Conservation (phyloP, 2,329 filamentous ascomycete genomes). For the Curvularia verruculosa region DNA sequence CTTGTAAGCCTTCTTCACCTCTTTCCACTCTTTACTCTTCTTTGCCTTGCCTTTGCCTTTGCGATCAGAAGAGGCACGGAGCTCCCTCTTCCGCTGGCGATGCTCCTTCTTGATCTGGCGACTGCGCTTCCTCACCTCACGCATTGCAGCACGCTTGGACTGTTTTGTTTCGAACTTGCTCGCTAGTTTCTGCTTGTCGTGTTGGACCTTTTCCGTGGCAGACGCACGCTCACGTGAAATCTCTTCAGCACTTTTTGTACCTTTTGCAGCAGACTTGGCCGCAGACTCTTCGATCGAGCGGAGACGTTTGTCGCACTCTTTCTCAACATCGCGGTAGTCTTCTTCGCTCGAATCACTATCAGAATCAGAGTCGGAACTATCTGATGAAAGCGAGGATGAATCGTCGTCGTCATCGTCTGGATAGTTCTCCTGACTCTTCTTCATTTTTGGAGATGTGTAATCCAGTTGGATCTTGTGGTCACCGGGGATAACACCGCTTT, state of each 20-base stretch:
- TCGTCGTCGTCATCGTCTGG: slow-evolving; percentile 27
- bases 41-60: slow-evolving; percentile 29
- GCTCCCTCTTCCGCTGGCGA: slow-evolving; percentile 24
- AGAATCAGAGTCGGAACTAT: slow-evolving; percentile 28
- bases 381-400: slow-evolving; percentile 31
- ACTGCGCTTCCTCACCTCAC: slow-evolving; percentile 15
- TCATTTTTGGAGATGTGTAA: slow-evolving; percentile 1
- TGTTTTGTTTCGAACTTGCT: slow-evolving; percentile 25
- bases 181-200: slow-evolving; percentile 28
- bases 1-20: slow-evolving; percentile 31
- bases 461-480: slow-evolving; percentile 10
- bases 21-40: slow-evolving; percentile 31
- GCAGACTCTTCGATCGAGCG: slow-evolving; percentile 31
- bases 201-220: slow-evolving; percentile 33
- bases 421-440: slow-evolving; percentile 8
- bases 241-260: slow-evolving; percentile 30
- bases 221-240: slow-evolving; percentile 33
- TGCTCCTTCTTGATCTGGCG: slow-evolving; percentile 28
- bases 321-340: slow-evolving; percentile 16
- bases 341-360: slow-evolving; percentile 23
- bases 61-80: slow-evolving; percentile 17
- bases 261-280: slow-evolving; percentile 21
- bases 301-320: slow-evolving; percentile 24
- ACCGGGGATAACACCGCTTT: slow-evolving; percentile 24
- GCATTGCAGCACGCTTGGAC: slow-evolving; percentile 23